These are phyloP conservation scores for Arthrobotrys iridis DNA, from an alignment of 2,329 filamentous ascomycete genomes.

Conservation along the genomic window DNA sequence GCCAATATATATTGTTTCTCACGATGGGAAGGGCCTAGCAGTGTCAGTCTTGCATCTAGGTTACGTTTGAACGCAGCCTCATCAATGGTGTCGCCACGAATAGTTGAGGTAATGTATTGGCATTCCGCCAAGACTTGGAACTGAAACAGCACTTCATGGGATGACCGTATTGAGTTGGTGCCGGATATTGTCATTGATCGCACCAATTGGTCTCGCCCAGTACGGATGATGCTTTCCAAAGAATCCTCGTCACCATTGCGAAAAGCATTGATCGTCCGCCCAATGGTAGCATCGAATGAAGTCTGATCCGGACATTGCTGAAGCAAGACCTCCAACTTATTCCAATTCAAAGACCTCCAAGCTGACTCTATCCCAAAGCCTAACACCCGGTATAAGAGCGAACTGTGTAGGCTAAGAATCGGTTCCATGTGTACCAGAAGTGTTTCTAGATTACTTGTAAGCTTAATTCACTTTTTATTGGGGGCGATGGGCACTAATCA, in stretches of 20 bases:
- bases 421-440: conserved; percentile 86
- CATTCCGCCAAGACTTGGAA: conserved; percentile 89
- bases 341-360: conserved; percentile 88
- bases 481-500: conserved; percentile 63
- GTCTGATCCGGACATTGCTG: conserved; percentile 64
- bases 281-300: conserved; percentile 86
- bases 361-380: conserved; percentile 90
- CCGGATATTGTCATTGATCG: conserved; percentile 78
- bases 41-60: conserved; percentile 80
- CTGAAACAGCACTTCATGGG: conserved; percentile 84
- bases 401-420: conserved; percentile 67
- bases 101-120: conserved; percentile 64
- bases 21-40: conserved; percentile 85
- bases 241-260: conserved; percentile 65
- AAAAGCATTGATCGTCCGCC: conserved; percentile 72
- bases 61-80: conserved; percentile 60
- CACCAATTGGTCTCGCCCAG: conserved; percentile 75
- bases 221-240: conserved; percentile 70
- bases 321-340: conserved; percentile 68
- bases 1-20: conserved; percentile 95
- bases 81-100: not conserved
- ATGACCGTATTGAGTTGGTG: conserved; percentile 82
- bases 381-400: conserved; percentile 67
- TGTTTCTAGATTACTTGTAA: conserved; percentile 69
- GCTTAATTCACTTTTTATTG: not conserved